Conservation (phyloP, 2,329 filamentous ascomycete genomes). For the Diaporthe citri region DNA sequence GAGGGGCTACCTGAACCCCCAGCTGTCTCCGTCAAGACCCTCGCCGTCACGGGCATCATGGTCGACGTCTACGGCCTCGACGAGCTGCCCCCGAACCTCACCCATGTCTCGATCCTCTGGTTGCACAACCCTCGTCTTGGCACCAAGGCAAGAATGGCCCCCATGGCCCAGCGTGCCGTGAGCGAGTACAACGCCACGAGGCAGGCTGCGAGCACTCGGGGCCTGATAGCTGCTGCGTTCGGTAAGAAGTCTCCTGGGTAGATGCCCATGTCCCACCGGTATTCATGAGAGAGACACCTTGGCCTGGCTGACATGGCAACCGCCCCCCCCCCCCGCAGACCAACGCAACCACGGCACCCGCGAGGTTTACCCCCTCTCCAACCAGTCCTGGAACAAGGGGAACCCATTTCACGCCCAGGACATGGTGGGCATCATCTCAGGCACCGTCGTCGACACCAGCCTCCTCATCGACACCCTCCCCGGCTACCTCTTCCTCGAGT, state of each 20-base stretch:
- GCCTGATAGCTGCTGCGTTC: slow-evolving; percentile 85
- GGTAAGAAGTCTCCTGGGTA: neutral
- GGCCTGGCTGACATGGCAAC: neutral
- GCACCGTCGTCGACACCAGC: slow-evolving; percentile 80
- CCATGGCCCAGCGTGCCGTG: slow-evolving; percentile 77
- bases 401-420: slow-evolving; percentile 89
- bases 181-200: slow-evolving; percentile 71
- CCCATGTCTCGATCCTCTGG: slow-evolving; percentile 84
- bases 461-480: slow-evolving; percentile 82
- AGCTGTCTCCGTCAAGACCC: slow-evolving; percentile 72
- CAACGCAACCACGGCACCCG: slow-evolving; percentile 92
- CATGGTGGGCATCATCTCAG: slow-evolving; percentile 85
- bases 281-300: too few species aligned
- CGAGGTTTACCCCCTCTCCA: slow-evolving; percentile 74
- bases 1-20: slow-evolving; percentile 53
- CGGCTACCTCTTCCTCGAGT: slow-evolving; percentile 76
- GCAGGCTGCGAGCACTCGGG: slow-evolving; percentile 54
- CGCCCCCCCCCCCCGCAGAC: too few species aligned
- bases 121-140: slow-evolving; percentile 85
- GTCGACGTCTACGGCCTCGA: slow-evolving; percentile 85
- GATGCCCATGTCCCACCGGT: too few species aligned
- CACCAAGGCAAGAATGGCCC: slow-evolving; percentile 79
- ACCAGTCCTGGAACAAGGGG: slow-evolving; percentile 82
- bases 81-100: slow-evolving; percentile 70
- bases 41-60: slow-evolving; percentile 82